Conservation (phyloP, 2,329 filamentous ascomycete genomes). For the Penicillium sp. region DNA sequence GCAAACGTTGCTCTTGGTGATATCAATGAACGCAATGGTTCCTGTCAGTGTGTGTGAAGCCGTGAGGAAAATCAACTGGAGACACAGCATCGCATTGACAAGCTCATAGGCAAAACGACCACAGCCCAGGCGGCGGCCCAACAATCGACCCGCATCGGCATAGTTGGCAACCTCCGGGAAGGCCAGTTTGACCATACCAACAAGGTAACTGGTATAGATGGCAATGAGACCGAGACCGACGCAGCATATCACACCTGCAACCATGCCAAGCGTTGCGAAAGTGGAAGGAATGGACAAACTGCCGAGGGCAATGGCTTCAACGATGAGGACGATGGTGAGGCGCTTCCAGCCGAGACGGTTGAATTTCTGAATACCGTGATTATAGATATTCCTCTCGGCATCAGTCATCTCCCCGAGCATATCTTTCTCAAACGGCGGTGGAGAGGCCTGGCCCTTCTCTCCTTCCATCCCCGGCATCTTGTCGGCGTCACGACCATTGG, state of each 20-base stretch:
- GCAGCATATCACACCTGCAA: conserved; percentile 43
- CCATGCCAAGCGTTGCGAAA: conserved; percentile 45
- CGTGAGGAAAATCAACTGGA: conserved; percentile 42
- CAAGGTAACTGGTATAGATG: conserved; percentile 42
- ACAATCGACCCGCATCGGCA: conserved; percentile 42
- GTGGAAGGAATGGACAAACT: conserved; percentile 44
- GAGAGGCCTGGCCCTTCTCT: conserved; percentile 16
- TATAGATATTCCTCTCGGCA: conserved; percentile 10
- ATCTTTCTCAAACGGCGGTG: conserved; percentile 14
- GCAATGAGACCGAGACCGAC: conserved; percentile 38
- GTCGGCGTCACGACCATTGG: conserved; percentile 14
- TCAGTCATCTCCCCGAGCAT: conserved; percentile 16
- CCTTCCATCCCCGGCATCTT: conserved; percentile 15
- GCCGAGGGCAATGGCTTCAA: conserved; percentile 49
- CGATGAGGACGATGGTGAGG: conserved; percentile 47
- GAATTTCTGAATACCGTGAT: conserved; percentile 15
- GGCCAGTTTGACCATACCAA: conserved; percentile 37
- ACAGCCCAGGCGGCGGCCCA: conserved; percentile 42
- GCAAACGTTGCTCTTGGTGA: conserved; percentile 39
- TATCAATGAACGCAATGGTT: conserved; percentile 44
- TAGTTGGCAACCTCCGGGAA: conserved; percentile 43
- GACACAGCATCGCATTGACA: conserved; percentile 41
- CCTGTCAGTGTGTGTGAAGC: conserved; percentile 47
- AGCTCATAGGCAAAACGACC: conserved; percentile 43
- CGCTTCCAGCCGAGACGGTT: conserved; percentile 47